Percentiles rank a stretch among this genome's conserved stretches.
Conservation (phyloP, 768 basidiomycete species). For the Lactarius sp. region DNA sequence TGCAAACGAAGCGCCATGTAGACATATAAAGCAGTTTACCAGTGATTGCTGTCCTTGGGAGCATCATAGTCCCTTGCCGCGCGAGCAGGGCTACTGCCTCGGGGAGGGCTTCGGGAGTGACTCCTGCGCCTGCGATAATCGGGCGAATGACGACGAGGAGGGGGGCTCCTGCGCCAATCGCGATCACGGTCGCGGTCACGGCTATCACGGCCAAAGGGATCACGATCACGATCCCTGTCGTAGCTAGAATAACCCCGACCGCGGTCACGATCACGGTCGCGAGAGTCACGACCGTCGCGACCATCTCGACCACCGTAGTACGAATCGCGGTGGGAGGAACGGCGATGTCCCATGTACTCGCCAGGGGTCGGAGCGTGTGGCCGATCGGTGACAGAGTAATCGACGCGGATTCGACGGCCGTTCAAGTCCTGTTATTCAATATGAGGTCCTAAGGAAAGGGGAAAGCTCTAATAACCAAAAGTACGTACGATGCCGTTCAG, state of each 20-base stretch:
- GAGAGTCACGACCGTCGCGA: conserved; percentile 39
- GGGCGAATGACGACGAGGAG: conserved; percentile 64
- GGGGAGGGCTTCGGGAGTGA: conserved; percentile 75
- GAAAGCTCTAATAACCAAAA: neutral
- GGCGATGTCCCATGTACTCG: conserved; percentile 94
- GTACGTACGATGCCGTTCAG: conserved; percentile 83
- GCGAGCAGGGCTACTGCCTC: conserved; percentile 54
- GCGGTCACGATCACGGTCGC: conserved; percentile 38
- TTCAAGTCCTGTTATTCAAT: conserved; percentile 68
- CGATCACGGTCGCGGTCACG: conserved; percentile 54
- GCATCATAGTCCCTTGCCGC: conserved; percentile 42
- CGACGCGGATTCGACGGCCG: conserved; percentile 93
- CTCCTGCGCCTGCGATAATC: conserved; percentile 71
- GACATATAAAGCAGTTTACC: conserved; percentile 44
- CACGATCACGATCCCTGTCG: conserved; percentile 42
- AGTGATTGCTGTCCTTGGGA: conserved; percentile 48
- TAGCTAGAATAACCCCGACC: conserved; percentile 37
- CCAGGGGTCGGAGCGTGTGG: conserved; percentile 96
- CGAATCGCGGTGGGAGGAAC: conserved; percentile 44
- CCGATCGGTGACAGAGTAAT: conserved; percentile 90
- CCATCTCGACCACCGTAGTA: conserved; percentile 31
- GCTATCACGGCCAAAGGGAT: conserved; percentile 37
- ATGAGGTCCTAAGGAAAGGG: neutral
- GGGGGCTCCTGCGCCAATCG: conserved; percentile 72
- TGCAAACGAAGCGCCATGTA: conserved; percentile 25